Evolutionary conservation across 306 rosid genomes (phyloP).

Genomic region (Glycine tomentella): DNA sequence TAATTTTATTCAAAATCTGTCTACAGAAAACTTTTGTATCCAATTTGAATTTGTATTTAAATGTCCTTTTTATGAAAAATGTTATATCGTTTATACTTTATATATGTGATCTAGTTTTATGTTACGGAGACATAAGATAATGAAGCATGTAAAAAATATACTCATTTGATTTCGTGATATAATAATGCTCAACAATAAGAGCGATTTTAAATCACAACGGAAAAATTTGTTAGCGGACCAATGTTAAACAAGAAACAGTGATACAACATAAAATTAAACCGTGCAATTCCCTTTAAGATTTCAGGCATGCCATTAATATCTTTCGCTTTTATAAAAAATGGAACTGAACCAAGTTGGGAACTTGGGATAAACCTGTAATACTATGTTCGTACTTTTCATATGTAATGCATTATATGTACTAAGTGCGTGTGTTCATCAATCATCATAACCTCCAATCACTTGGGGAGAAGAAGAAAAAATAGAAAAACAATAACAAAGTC

Average conservation of each 20-base stretch:
- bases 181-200: not conserved
- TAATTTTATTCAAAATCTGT: not conserved
- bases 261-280: not conserved
- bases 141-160: not conserved
- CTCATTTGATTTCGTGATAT: too few species aligned
- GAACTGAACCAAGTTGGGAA: not conserved
- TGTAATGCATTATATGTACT: not conserved
- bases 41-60: not conserved
- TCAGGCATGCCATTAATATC: not conserved
- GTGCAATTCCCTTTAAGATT: not conserved
- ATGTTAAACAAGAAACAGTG: not conserved
- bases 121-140: not conserved
- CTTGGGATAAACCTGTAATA: not conserved
- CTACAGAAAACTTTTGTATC: not conserved
- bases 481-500: conserved; percentile 26
- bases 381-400: not conserved
- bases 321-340: not conserved
- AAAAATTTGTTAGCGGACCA: not conserved
- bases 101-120: not conserved
- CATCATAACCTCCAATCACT: conserved; percentile 30
- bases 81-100: too few species aligned
- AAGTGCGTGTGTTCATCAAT: not conserved
- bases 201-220: not conserved
- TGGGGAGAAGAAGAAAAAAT: not conserved
- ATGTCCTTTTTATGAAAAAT: not conserved